Evolutionary conservation across 371 early-diverging fungal genomes (phyloP), one percentile per base, ranked within the genome.

Genomic region (Amoeboaphelidium occidentale): DNA sequence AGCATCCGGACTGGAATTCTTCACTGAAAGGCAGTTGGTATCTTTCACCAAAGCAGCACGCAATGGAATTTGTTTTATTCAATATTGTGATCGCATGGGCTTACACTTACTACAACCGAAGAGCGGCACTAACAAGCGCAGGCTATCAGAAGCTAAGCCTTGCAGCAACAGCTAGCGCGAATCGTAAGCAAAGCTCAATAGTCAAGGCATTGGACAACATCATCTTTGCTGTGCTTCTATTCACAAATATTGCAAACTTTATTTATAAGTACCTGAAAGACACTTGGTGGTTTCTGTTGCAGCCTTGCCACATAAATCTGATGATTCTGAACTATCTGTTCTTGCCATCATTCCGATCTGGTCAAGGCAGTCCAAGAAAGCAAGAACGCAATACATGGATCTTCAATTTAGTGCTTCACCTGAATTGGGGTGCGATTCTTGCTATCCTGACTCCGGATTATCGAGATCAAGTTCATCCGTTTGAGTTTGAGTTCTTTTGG

Each of bases 1-100:
- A 32, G 10, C 6, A 10, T 32, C 6, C 39, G 17, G 39, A 32
- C 17, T 10, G 39, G 17, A 32, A 32, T 10, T 32, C 39, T 10
- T 32, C 39, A 10, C 39, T 32, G 39, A 32, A 32, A 32, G 39
- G 39, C 6, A 10, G 10, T 10, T 32, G 73, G 73, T 73, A 69
- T 43, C 63, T 74, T 23, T 63, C 65, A 13, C 75, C 75, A 27
- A 60, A 63, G 25, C 74, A 68, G 45, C 75, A 75, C 52, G 70
- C 56, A 0, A 59, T 66, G 28, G 75, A 75, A 44, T 61, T 75
- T 21, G 27, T 72, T 1, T 55, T 65, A n/a, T 56, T 68, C 43
- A 69, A 72, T n/a, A 53, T 52, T 1, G 53, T 68, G 14, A 70
- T 70, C 57, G 47, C 62, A 13, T 49, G 46, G 21, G 60, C 65